These are phyloP conservation scores for Rhododendron henanense DNA, from an alignment of 148 eudicot species.

Conservation along the genomic window DNA sequence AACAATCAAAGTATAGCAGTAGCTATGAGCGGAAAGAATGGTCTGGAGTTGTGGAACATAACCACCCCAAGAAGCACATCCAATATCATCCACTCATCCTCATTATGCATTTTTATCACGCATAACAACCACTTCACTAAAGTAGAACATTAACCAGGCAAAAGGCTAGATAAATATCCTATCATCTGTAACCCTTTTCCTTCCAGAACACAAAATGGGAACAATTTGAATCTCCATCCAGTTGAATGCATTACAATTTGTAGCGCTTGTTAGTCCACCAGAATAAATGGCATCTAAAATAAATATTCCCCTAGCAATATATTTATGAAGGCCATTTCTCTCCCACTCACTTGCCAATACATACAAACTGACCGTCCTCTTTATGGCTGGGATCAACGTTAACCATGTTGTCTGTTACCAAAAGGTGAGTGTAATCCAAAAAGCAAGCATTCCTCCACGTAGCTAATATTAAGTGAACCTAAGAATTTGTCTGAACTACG, in stretches of 20 bases:
- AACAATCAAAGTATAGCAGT: constrained; percentile 1
- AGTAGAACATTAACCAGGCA: not conserved
- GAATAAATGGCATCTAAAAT: not conserved
- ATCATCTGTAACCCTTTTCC: not conserved
- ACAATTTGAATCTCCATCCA: not conserved
- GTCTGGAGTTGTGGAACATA: not conserved
- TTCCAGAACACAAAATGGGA: constrained; percentile 2
- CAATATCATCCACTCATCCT: not conserved
- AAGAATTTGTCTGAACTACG: not conserved
- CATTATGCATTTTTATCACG: not conserved
- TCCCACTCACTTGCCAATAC: constrained; percentile 8
- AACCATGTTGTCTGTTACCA: not conserved
- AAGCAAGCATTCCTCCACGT: not conserved
- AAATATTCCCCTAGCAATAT: not conserved
- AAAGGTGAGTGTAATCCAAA: not conserved
- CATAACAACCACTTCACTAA: not conserved
- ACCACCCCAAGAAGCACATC: not conserved
- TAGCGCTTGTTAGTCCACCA: not conserved
- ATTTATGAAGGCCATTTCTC: not conserved
- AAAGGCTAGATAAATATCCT: not conserved
- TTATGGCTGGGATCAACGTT: not conserved
- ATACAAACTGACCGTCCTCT: not conserved
- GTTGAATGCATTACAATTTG: not conserved
- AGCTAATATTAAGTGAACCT: not conserved
- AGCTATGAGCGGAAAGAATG: not conserved